Evolutionary conservation across 345 rosid species (phyloP), one percentile per base, ranked within the genome.

Genomic region (Syzygium jambos): DNA sequence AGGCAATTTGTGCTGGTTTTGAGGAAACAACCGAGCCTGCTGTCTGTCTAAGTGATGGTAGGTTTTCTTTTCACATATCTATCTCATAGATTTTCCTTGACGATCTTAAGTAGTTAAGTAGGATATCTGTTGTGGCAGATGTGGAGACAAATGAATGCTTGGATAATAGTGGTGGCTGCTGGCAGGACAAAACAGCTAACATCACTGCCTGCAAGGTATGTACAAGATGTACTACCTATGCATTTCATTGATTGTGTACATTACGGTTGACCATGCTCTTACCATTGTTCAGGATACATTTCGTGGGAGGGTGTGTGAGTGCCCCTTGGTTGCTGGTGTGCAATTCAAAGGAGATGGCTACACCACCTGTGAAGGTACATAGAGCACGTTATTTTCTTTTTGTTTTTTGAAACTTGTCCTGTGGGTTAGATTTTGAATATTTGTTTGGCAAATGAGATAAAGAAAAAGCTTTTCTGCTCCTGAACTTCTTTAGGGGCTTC

Each of bases 271-370:
- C 46, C 80, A 34, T 34, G 46, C 49, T 73, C 80, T 73, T 78
- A 12, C 22, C 5, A 17, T 80, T 56, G 63, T 59, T 85, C 91
- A 98, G 99, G 99, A 98, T 91, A 98, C 99, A 25, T 98, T 98
- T 86, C 98, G 99, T 85, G 99, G 99, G 86, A 94, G 94, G 88
- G 97, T 96, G 84, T 98, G 99, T 59, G 98, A 93, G 85, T 98
- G 99, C 85, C 99, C 99, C 82, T 59, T 93, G 85, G 97, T 98
- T 56, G 95, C 96, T 94, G 99, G 98, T 52, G 97, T 98, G 91
- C 95, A 92, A 92, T 98, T 98, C 90, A 98, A 92, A 90, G 99
- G 99, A 91, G 99, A 98, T 91, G 99, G 99, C 88, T 98, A 98
- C 91, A 95, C 90, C 91, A 93, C 93, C 54, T 98, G 99, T 93